phyloP scores from a whole-genome alignment of 331 rosid genomes.

The Telfairia occidentalis region DNA sequence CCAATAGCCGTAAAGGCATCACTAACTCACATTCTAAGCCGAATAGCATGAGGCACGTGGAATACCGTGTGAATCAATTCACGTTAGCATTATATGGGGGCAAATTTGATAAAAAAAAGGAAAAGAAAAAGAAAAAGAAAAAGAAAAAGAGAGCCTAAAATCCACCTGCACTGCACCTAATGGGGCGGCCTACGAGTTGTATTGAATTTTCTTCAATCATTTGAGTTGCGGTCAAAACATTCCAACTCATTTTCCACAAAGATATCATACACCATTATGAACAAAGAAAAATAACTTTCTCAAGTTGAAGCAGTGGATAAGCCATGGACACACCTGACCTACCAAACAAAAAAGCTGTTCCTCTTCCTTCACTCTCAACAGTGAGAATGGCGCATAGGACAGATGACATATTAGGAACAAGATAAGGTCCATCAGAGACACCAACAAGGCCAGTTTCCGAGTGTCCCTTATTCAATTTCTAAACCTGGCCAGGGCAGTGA shows the following conservation, averaged over 20 bases:
- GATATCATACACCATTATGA: not conserved
- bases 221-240: not conserved
- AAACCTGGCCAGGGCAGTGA: not conserved
- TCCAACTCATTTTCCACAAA: constrained; percentile 7
- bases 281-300: not conserved
- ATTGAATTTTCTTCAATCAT: not conserved
- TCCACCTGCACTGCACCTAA: not conserved
- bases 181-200: not conserved
- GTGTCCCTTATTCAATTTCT: not conserved
- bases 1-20: not conserved
- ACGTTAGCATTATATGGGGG: not conserved
- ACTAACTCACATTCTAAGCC: not conserved
- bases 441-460: not conserved
- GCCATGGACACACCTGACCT: constrained; percentile 13
- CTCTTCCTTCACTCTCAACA: constrained; percentile 7
- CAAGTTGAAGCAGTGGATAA: constrained; percentile 5
- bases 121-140: too few species aligned
- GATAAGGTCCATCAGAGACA: constrained; percentile 1
- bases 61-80: not conserved
- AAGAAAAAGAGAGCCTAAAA: not conserved
- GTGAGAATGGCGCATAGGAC: not conserved
- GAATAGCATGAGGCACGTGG: not conserved
- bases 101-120: too few species aligned
- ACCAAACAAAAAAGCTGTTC: not conserved
- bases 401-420: not conserved